Conservation (phyloP, 2,329 filamentous ascomycete species). For the Trichocomaceae sp. region DNA sequence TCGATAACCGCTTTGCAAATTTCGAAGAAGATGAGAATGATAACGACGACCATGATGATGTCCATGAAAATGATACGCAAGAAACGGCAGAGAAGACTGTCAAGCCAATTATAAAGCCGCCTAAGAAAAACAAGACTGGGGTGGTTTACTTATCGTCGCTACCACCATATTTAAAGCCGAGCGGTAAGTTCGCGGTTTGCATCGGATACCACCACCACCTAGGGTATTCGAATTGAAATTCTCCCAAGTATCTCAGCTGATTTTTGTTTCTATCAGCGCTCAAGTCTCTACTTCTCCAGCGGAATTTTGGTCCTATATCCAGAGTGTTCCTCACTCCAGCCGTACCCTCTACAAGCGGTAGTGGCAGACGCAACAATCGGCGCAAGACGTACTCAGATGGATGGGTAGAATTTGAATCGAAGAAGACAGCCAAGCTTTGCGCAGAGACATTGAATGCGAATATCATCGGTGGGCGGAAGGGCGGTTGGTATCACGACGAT, state of each 20-base stretch:
- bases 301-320: slow-evolving; percentile 38
- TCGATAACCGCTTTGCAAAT: slow-evolving; percentile 17
- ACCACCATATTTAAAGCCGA: slow-evolving; percentile 44
- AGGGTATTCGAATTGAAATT: not conserved
- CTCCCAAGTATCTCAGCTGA: not conserved
- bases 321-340: slow-evolving; percentile 40
- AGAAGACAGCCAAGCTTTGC: slow-evolving; percentile 40
- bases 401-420: slow-evolving; percentile 43
- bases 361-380: slow-evolving; percentile 30
- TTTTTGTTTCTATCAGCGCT: slow-evolving; percentile 21
- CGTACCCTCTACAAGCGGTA: slow-evolving; percentile 21
- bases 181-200: slow-evolving; percentile 2
- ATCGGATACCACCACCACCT: no score
- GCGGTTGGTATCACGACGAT: slow-evolving; percentile 42
- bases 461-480: slow-evolving; percentile 39
- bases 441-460: slow-evolving; percentile 41
- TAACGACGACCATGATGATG: slow-evolving; percentile 16
- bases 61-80: slow-evolving; percentile 8
- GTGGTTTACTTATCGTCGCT: slow-evolving; percentile 42
- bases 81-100: slow-evolving; percentile 13
- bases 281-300: slow-evolving; percentile 35
- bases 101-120: slow-evolving; percentile 3
- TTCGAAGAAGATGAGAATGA: slow-evolving; percentile 46
- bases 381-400: slow-evolving; percentile 41
- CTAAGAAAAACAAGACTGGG: slow-evolving; percentile 31